Percentiles rank a stretch among this genome's conserved stretches.
These are phyloP conservation scores for Emericellopsis atlantica DNA, from an alignment of 2,329 filamentous ascomycete genomes.

Conservation along the genomic window DNA sequence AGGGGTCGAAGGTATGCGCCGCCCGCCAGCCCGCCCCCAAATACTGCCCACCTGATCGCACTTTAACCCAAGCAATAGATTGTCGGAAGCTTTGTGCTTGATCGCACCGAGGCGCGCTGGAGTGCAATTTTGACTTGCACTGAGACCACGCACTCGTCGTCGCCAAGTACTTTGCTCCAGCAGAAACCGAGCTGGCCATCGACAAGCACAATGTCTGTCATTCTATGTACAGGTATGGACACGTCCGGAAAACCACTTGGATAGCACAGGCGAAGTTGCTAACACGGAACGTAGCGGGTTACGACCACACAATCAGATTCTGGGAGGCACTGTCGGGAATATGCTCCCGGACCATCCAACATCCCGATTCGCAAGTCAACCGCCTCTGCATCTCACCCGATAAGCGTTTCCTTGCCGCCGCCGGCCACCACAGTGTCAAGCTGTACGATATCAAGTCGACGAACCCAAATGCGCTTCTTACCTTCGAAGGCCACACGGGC, in stretches of 20 bases:
- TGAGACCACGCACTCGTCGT: too few relatives aligned
- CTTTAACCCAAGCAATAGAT: too few relatives aligned
- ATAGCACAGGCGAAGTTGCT: neutral
- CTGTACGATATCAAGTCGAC: constrained; percentile 97
- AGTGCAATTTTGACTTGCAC: too few relatives aligned
- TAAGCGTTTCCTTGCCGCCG: constrained; percentile 88
- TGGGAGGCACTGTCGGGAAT: constrained; percentile 98
- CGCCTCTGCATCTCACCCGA: constrained; percentile 96
- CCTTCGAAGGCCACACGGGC: constrained; percentile 89
- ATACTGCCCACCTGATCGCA: too few relatives aligned
- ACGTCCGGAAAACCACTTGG: too few relatives aligned
- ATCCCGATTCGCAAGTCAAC: constrained; percentile 97
- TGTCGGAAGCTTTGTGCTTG: too few relatives aligned
- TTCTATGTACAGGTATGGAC: constrained; percentile 45
- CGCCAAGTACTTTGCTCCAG: too few relatives aligned
- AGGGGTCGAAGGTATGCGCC: too few relatives aligned
- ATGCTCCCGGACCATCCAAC: constrained; percentile 94
- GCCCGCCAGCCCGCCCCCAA: too few relatives aligned
- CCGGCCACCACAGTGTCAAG: constrained; percentile 72
- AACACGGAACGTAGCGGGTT: constrained; percentile 31
- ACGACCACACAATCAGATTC: constrained; percentile 63
- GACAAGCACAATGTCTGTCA: constrained; percentile 29
- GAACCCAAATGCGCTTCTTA: constrained; percentile 87
- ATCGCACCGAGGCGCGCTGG: too few relatives aligned
- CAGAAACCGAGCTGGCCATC: too few relatives aligned